These are phyloP conservation scores for Marasmius fiardii DNA, from an alignment of 1,284 basidiomycete genomes.

Conservation along the genomic window DNA sequence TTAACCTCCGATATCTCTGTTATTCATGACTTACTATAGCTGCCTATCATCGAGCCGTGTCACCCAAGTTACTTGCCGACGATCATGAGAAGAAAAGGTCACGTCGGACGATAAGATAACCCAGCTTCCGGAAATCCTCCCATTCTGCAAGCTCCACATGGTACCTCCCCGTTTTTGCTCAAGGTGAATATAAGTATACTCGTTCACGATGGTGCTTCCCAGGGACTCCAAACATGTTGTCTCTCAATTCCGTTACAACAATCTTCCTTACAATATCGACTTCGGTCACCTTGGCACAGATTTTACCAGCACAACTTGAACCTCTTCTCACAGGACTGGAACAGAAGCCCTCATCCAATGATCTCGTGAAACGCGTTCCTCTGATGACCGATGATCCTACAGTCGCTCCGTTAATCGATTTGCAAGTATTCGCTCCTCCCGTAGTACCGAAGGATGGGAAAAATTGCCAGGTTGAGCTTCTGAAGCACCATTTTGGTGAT, in stretches of 20 bases:
- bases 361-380: slow-evolving; percentile 28
- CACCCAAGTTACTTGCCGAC: no score
- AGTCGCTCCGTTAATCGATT: slow-evolving; percentile 33
- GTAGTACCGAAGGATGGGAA: slow-evolving; percentile 28
- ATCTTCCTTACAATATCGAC: background rate
- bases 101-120: no score
- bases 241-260: background rate
- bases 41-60: no score
- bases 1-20: no score
- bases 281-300: slow-evolving; percentile 16
- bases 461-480: slow-evolving; percentile 31
- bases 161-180: no score
- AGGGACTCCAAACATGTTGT: background rate
- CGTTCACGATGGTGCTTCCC: background rate
- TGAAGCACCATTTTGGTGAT: slow-evolving; percentile 31
- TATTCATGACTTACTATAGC: no score
- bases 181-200: no score
- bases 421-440: slow-evolving; percentile 40
- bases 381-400: slow-evolving; percentile 31
- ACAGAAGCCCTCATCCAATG: slow-evolving; percentile 8
- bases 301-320: slow-evolving; percentile 20
- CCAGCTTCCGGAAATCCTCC: no score
- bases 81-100: no score
- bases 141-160: no score
- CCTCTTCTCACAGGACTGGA: slow-evolving; percentile 23